These are phyloP conservation scores for Boletus bicolor DNA, from an alignment of 768 basidiomycete genomes.

Conservation along the genomic window DNA sequence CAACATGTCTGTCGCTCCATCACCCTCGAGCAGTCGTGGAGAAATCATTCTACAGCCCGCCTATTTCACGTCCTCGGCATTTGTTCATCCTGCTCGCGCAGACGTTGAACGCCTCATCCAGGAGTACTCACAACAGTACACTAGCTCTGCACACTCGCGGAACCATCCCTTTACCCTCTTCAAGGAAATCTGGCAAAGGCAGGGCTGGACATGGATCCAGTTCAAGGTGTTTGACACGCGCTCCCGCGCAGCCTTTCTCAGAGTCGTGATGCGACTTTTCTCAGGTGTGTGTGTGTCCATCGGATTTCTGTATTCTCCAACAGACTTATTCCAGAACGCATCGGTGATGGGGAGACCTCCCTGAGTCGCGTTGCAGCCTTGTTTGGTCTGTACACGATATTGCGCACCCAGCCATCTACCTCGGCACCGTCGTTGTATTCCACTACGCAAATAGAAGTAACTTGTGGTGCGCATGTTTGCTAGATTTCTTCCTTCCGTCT, in stretches of 20 bases:
- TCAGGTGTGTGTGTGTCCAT: conserved; percentile 47
- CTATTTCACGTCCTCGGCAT: conserved; percentile 78
- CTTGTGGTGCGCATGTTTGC: conserved; percentile 44
- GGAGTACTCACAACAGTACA: conserved; percentile 51
- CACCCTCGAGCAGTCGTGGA: conserved; percentile 58
- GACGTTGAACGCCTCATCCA: conserved; percentile 57
- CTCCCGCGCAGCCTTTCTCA: conserved; percentile 60
- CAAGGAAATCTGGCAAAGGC: conserved; percentile 62
- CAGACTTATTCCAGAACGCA: conserved; percentile 44
- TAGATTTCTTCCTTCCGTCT: not conserved
- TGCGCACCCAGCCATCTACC: conserved; percentile 59
- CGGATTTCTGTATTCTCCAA: not conserved
- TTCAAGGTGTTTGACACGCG: conserved; percentile 70
- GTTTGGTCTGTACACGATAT: conserved; percentile 70
- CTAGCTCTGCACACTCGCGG: conserved; percentile 24
- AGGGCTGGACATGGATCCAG: conserved; percentile 76
- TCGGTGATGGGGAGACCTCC: conserved; percentile 46
- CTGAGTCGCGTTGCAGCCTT: conserved; percentile 58
- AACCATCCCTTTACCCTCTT: conserved; percentile 62
- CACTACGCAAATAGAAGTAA: conserved; percentile 56
- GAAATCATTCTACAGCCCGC: conserved; percentile 64
- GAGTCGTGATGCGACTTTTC: conserved; percentile 59
- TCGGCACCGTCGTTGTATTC: conserved; percentile 49
- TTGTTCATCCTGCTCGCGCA: conserved; percentile 58
- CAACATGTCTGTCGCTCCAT: conserved; percentile 44